Percentiles rank a stretch among this genome's conserved stretches.
These are phyloP conservation scores for Metarhizium brunneum DNA, from an alignment of 2,329 filamentous ascomycete genomes.

Conservation along the genomic window DNA sequence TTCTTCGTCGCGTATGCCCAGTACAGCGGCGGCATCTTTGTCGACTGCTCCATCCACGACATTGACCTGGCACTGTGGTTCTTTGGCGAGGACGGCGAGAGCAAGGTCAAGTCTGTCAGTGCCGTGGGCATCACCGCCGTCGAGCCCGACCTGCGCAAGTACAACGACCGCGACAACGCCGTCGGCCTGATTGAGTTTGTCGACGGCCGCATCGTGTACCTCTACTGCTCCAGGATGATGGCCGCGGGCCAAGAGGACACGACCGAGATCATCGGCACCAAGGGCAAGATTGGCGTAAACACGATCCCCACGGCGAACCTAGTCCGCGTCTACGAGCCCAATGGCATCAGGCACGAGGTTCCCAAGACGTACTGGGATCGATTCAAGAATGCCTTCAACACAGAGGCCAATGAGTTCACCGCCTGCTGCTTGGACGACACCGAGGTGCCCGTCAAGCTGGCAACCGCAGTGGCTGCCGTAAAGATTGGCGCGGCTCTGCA, in stretches of 20 bases:
- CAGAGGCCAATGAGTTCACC: slow-evolving; percentile 54
- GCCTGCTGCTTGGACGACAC: slow-evolving; percentile 46
- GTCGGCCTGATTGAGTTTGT: slow-evolving; percentile 56
- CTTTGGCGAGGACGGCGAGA: slow-evolving; percentile 17
- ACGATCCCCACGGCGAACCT: slow-evolving; percentile 44
- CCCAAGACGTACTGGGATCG: slow-evolving; percentile 52
- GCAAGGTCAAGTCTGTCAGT: slow-evolving; percentile 16
- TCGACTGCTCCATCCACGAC: slow-evolving; percentile 61
- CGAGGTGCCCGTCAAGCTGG: slow-evolving; percentile 44
- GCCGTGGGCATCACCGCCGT: slow-evolving; percentile 20
- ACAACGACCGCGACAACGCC: slow-evolving; percentile 21
- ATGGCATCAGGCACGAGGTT: slow-evolving; percentile 44
- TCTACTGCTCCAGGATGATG: slow-evolving; percentile 58
- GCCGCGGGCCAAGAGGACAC: slow-evolving; percentile 57
- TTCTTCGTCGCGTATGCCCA: slow-evolving; percentile 61
- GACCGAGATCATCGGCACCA: slow-evolving; percentile 58
- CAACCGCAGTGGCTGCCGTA: slow-evolving; percentile 48
- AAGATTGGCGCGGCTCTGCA: slow-evolving; percentile 52
- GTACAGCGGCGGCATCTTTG: slow-evolving; percentile 59
- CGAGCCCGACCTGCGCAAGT: slow-evolving; percentile 16
- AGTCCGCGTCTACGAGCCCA: slow-evolving; percentile 43
- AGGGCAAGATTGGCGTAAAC: slow-evolving; percentile 54
- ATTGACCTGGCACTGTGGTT: slow-evolving; percentile 32
- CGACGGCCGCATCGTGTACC: slow-evolving; percentile 52
- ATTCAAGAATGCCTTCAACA: slow-evolving; percentile 54